These are phyloP conservation scores for Epicoccum nigrum DNA, from an alignment of 2,329 filamentous ascomycete genomes.

Conservation along the genomic window DNA sequence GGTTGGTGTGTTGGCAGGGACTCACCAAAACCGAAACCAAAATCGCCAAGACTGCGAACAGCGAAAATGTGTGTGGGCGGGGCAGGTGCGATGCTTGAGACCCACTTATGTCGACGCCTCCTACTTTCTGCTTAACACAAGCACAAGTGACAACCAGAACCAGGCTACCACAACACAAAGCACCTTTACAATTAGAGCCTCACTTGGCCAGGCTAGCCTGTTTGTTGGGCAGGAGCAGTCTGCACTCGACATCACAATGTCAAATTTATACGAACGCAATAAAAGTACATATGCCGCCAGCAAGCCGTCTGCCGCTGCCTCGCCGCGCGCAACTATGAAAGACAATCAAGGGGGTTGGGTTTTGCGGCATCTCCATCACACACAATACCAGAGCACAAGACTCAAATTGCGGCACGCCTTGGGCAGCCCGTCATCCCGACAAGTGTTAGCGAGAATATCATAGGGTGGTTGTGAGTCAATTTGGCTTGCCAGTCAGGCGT, in stretches of 20 bases:
- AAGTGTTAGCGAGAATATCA: not conserved
- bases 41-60: slow-evolving; percentile 18
- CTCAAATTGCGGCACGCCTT: slow-evolving; percentile 1
- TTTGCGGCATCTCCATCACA: not conserved
- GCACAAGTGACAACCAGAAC: too few species aligned
- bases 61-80: slow-evolving; percentile 19
- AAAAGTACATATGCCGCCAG: slow-evolving; percentile 39
- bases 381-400: not conserved
- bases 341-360: slow-evolving; percentile 4
- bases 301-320: slow-evolving; percentile 1
- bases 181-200: too few species aligned
- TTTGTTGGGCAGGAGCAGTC: not conserved
- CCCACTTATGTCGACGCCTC: not conserved
- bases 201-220: not conserved
- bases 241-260: slow-evolving; percentile 11
- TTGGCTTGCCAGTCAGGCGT: not conserved
- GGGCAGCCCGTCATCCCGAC: slow-evolving; percentile 2
- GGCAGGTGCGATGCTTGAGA: not conserved
- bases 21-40: slow-evolving; percentile 12
- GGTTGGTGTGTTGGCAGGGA: slow-evolving; percentile 19
- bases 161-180: not conserved
- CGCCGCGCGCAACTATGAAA: slow-evolving; percentile 12
- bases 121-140: not conserved
- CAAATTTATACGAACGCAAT: slow-evolving; percentile 41
- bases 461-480: slow-evolving; percentile 10